Evolutionary conservation across 352 stramenopile genomes (phyloP), one percentile per base, ranked within the genome.

Genomic region (Peronospora destructor): DNA sequence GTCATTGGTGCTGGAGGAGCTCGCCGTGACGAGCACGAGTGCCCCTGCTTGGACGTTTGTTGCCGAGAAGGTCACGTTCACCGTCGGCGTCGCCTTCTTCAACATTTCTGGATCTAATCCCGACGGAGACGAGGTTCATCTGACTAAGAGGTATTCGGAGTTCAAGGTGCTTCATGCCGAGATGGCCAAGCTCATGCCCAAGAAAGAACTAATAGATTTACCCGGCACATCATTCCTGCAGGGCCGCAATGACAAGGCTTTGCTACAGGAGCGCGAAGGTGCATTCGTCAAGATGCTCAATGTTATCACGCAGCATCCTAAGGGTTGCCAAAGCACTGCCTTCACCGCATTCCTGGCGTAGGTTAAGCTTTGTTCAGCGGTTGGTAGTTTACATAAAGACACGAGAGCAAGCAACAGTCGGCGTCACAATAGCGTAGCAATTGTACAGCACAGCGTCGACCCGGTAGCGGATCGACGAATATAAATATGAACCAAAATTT

Each of bases 91-190:
- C 19, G 61, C 61, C 25, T 84, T 68, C 63, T 87, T 82, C 64
- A 66, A 71, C 58, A 73, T 78, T 51, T 52, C 55, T 23, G 68
- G 63, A 28, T 69, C 42, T 13, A 70, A 68, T 53, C 41, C 37
- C 16, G 44, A 73, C 21, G 69, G 73, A 13, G 63, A 69, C 33
- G 58, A 73, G 8, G 32, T 72, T 21, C 55, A 64, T 49, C 41
- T 86, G 28, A 61, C 66, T 37, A 90, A 90, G 60, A 72, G 78
- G 37, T 90, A 80, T 64, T 87, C 77, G 32, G 76, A 90, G 41
- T 90, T 90, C 59, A 87, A 86, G 62, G 39, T 60, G 21, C 61
- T 90, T 16, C 70, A 86, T 49, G 43, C 62, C 13, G 56, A 85
- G 29, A 64, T 87, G 49, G 51, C 63, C 26, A 75, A 70, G 26